Conservation (phyloP, 192 early-diverging fungal species). For the Phycomyces nitens region DNA sequence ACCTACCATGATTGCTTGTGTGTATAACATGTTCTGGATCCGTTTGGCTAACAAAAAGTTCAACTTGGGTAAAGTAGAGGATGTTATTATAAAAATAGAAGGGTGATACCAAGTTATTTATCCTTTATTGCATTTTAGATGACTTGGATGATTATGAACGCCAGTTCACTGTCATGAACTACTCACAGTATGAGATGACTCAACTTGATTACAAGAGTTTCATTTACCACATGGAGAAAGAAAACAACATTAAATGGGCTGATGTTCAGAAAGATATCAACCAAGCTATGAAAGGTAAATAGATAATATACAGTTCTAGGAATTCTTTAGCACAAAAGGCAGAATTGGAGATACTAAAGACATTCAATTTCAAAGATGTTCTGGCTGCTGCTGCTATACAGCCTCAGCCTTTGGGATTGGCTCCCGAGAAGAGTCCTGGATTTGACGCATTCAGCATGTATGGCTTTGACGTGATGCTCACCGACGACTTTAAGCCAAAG, state of each 20-base stretch:
- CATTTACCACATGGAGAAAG: constrained; percentile 48
- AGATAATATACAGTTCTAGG: not conserved
- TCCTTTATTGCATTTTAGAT: constrained; percentile 8
- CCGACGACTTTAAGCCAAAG: constrained; percentile 38
- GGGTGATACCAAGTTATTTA: too few relatives aligned
- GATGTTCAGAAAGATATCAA: constrained; percentile 44
- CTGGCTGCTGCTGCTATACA: constrained; percentile 47
- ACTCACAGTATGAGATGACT: constrained; percentile 45
- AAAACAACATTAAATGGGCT: constrained; percentile 41
- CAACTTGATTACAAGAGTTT: constrained; percentile 43
- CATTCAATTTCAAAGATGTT: constrained; percentile 12
- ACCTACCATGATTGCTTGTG: constrained; percentile 32
- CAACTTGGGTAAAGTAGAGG: constrained; percentile 4
- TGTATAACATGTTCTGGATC: constrained; percentile 51
- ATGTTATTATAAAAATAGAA: too few relatives aligned
- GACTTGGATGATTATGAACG: constrained; percentile 46
- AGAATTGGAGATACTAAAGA: too few relatives aligned
- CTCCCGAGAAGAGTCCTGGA: constrained; percentile 4
- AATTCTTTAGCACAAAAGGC: too few relatives aligned
- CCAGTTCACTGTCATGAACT: constrained; percentile 50
- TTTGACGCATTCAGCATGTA: constrained; percentile 44
- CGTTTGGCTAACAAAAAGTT: constrained; percentile 46
- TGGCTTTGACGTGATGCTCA: constrained; percentile 48
- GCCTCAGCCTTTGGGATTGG: constrained; percentile 38
- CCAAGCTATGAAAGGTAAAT: constrained; percentile 40